phyloP scores from a whole-genome alignment of 169 alveolate genomes.

The Neospora caninum region DNA sequence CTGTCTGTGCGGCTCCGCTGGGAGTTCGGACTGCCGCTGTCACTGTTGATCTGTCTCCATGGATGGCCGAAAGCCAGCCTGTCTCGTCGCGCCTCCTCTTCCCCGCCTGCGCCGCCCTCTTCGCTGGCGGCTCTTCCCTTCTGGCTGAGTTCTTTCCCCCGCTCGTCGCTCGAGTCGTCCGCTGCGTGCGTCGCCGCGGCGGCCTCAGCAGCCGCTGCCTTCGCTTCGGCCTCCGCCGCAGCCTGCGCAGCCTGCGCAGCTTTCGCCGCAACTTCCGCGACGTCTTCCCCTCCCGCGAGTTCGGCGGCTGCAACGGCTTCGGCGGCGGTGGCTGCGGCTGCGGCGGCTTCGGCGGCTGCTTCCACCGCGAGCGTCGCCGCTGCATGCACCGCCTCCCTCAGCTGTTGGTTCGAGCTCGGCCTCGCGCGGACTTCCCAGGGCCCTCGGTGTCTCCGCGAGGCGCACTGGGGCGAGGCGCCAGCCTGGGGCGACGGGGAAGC shows the following conservation, averaged over 20 bases:
- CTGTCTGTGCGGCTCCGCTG: not conserved
- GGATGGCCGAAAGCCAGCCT: not conserved
- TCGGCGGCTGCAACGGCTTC: slow-evolving; percentile 25
- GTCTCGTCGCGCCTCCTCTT: not conserved
- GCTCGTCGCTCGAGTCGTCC: not conserved
- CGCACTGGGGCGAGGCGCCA: not conserved
- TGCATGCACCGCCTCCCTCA: slow-evolving; percentile 19
- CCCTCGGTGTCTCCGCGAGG: not conserved
- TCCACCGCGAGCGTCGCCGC: slow-evolving; percentile 19
- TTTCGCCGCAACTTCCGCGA: not conserved
- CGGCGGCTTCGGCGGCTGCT: slow-evolving; percentile 9
- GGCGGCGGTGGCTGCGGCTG: not conserved
- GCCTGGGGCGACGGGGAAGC: too few species aligned
- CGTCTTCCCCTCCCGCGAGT: not conserved
- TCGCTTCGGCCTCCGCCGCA: slow-evolving; percentile 26
- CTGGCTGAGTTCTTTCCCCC: not conserved
- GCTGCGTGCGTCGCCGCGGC: not conserved
- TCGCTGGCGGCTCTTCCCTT: not conserved
- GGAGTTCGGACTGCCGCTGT: not conserved
- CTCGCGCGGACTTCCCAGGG: not conserved
- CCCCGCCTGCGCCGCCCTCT: not conserved
- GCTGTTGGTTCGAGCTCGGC: not conserved
- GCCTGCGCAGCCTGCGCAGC: slow-evolving; percentile 1
- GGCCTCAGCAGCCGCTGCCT: slow-evolving; percentile 30
- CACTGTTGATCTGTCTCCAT: not conserved